A percentile compares a stretch with the other conserved stretches of the same genome.
These are phyloP conservation scores for Larix sibirica DNA, from an alignment of 83 land plant genomes.

Conservation along the genomic window DNA sequence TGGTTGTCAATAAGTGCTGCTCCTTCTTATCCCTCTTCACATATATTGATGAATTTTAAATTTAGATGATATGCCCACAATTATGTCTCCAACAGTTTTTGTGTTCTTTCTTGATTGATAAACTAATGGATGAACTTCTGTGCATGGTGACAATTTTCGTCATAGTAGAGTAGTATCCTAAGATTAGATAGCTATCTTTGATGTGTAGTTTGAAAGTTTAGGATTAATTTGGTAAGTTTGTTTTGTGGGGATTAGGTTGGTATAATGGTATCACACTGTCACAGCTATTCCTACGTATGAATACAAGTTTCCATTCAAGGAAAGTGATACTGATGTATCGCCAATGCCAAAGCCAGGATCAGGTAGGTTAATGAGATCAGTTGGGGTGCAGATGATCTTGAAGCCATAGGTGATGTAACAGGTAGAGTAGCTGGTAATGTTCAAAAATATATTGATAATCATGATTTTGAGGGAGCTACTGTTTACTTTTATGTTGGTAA, in stretches of 20 bases:
- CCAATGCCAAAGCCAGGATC: conserved; percentile 82
- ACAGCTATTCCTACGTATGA: conserved; percentile 71
- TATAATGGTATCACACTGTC: conserved; percentile 73
- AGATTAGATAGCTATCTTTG: background rate
- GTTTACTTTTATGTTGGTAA: conserved; percentile 90
- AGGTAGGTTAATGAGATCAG: conserved; percentile 52
- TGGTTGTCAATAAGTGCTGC: too few species aligned
- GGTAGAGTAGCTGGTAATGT: conserved; percentile 90
- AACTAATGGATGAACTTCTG: too few species aligned
- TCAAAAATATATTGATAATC: conserved; percentile 77
- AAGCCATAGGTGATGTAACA: conserved; percentile 47
- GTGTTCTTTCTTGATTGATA: too few species aligned
- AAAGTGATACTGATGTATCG: conserved; percentile 94
- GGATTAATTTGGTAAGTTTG: background rate
- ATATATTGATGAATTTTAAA: too few species aligned
- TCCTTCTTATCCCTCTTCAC: too few species aligned
- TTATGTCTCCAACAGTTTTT: too few species aligned
- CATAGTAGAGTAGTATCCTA: background rate
- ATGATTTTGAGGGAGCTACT: conserved; percentile 85
- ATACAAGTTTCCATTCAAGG: conserved; percentile 79
- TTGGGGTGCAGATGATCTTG: conserved; percentile 41
- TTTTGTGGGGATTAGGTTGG: conserved; percentile 72
- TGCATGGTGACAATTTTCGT: too few species aligned
- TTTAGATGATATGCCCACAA: too few species aligned
- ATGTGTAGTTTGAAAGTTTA: background rate